These are phyloP conservation scores for Puccinia triticina DNA, from an alignment of 1,284 basidiomycete species.

Conservation along the genomic window DNA sequence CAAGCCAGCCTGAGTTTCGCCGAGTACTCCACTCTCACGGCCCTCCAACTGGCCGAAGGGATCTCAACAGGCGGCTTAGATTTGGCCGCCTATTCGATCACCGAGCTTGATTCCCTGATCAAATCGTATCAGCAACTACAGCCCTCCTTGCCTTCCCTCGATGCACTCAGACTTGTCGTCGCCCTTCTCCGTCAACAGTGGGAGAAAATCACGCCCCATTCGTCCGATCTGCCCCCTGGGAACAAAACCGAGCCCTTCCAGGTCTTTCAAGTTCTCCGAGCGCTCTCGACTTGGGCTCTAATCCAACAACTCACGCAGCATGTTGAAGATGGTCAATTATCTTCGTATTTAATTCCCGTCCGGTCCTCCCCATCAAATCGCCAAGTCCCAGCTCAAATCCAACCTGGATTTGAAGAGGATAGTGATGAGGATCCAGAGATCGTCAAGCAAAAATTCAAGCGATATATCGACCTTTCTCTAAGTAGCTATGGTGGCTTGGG, in stretches of 20 bases:
- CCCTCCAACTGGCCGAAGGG: neutral
- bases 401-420: neutral
- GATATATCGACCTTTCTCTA: slow-evolving; percentile 24
- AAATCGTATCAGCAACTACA: slow-evolving; percentile 20
- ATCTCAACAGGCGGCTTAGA: slow-evolving; percentile 23
- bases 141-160: slow-evolving; percentile 8
- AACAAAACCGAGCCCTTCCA: slow-evolving; percentile 17
- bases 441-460: slow-evolving; percentile 24
- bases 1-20: slow-evolving; percentile 28
- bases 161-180: slow-evolving; percentile 28
- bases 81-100: slow-evolving; percentile 20
- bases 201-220: slow-evolving; percentile 4
- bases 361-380: neutral
- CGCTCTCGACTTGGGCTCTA: slow-evolving; percentile 32
- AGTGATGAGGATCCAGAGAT: neutral
- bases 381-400: neutral
- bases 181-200: slow-evolving; percentile 33
- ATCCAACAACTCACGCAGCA: slow-evolving; percentile 39
- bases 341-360: neutral
- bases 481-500: slow-evolving; percentile 42
- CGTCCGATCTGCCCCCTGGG: slow-evolving; percentile 4
- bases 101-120: slow-evolving; percentile 16
- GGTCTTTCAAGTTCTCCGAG: slow-evolving; percentile 18
- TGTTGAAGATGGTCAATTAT: neutral
- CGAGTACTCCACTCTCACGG: slow-evolving; percentile 19